Conservation (phyloP, 768 basidiomycete genomes). For the Leccinellum rugosiceps region DNA sequence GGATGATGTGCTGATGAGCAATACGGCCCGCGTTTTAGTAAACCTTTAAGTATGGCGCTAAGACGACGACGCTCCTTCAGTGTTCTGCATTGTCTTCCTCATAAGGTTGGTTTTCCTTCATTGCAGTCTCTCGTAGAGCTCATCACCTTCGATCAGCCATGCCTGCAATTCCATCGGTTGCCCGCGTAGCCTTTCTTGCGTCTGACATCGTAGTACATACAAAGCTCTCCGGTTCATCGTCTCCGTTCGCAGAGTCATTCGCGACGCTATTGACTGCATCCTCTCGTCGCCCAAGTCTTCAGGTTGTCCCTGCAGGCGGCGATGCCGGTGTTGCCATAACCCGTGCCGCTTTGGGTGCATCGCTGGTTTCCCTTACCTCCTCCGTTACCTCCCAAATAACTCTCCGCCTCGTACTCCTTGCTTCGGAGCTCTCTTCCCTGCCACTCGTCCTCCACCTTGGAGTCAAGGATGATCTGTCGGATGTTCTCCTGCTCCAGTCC, state of each 20-base stretch:
- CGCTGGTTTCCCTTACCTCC: slow-evolving; percentile 59
- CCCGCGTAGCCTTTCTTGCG: slow-evolving; percentile 67
- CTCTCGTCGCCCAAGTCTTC: slow-evolving; percentile 39
- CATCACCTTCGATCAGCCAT: slow-evolving; percentile 9
- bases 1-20: slow-evolving; percentile 21
- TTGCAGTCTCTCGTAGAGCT: slow-evolving; percentile 2
- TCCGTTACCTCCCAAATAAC: slow-evolving; percentile 48
- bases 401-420: slow-evolving; percentile 61
- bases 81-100: not conserved
- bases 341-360: slow-evolving; percentile 37
- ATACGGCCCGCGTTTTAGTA: slow-evolving; percentile 2
- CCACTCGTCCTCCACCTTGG: slow-evolving; percentile 75
- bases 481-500: slow-evolving; percentile 73
- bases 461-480: slow-evolving; percentile 62
- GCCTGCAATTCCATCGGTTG: slow-evolving; percentile 42
- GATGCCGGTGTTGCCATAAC: slow-evolving; percentile 61
- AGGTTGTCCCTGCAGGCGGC: slow-evolving; percentile 56
- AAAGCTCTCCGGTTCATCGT: slow-evolving; percentile 42
- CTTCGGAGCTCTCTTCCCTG: slow-evolving; percentile 60
- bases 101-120: slow-evolving; percentile 5
- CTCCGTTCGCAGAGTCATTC: slow-evolving; percentile 35
- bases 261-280: slow-evolving; percentile 33
- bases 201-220: slow-evolving; percentile 67
- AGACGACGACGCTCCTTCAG: not conserved
- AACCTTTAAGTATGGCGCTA: not conserved